phyloP scores from a whole-genome alignment of 2,329 filamentous ascomycete genomes.

The Paraphoma sp. region DNA sequence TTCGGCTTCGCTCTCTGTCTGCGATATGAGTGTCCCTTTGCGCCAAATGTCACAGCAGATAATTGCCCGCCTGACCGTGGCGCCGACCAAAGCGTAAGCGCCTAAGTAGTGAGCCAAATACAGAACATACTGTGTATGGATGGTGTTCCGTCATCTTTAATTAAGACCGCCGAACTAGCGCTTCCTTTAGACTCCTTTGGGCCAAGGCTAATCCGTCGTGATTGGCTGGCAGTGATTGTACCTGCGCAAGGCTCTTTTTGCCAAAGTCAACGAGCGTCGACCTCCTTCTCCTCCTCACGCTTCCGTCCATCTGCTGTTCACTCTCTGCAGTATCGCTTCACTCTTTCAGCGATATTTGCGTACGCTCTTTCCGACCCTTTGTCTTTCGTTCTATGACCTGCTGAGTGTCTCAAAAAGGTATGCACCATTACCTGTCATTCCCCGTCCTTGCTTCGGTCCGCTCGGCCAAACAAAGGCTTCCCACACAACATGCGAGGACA shows the following conservation, averaged over 20 bases:
- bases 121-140: neutral
- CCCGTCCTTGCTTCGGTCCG: neutral
- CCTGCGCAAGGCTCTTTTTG: neutral
- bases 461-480: conserved; percentile 16
- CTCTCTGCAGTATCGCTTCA: conserved; percentile 61
- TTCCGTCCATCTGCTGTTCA: conserved; percentile 24
- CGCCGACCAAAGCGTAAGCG: neutral
- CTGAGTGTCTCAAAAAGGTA: conserved; percentile 30
- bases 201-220: neutral
- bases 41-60: too few relatives aligned
- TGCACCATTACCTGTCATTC: conserved; percentile 25
- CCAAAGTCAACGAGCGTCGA: neutral
- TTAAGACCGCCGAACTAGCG: neutral
- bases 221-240: neutral
- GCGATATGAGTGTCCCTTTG: too few relatives aligned
- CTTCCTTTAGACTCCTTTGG: neutral
- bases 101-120: neutral
- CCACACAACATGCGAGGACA: conserved; percentile 20
- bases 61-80: neutral
- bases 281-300: conserved; percentile 7
- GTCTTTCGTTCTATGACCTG: conserved; percentile 26
- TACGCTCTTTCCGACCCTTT: conserved; percentile 47
- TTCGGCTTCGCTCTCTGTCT: neutral
- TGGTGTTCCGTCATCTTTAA: neutral
- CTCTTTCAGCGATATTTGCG: conserved; percentile 67